Base-by-base conservation (phyloP, 257 asterid species). In the Orobanche coerulescens region DNA sequence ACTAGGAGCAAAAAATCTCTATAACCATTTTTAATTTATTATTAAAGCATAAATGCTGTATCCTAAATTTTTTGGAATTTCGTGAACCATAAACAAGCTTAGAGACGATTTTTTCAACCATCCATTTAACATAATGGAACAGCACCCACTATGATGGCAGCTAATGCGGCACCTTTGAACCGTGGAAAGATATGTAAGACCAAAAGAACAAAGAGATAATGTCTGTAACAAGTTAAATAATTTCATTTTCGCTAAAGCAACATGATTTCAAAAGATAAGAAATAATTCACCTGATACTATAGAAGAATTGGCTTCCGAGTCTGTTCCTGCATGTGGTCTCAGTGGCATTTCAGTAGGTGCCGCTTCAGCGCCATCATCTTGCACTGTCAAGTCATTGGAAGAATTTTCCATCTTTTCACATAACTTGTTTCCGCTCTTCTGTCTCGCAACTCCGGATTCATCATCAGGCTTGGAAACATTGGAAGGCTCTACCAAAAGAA, bases 331-430 rank as follows among this genome's bases (percentile, higher is more conserved):
- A 18, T 73, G 77, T 65, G 72, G 43, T 53, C 72, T 83, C 69
- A 43, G 42, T 39, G 48, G 72, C 65, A 66, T 75, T 51, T 67
- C 69, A 63, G 66, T 48, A 37, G 67, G 75, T 5, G 64, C 73
- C 31, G 42, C 82, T 69, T 73, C 84, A 63, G 64, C 65, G 22
- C 62, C 72, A 56, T 58, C 76, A 15, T 70, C 70, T 71, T 62
- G 76, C 57, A 47, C 66, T 58, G 19, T 72, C 26, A 64, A 66
- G 48, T 67, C 73, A 61, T 62, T 61, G 54, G 67, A 46, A 59
- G 75, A 51, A 62, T 40, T 42, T 52, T 74, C 79, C 24, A 50
- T 66, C 20, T 52, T 47, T 57, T 66, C 66, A 23, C 55, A 40
- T 67, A 31, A 68, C 68, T 73, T 75, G 55, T 48, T 46, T 42